phyloP scores from a whole-genome alignment of 208 protist species.

The Crithidia fasciculata region DNA sequence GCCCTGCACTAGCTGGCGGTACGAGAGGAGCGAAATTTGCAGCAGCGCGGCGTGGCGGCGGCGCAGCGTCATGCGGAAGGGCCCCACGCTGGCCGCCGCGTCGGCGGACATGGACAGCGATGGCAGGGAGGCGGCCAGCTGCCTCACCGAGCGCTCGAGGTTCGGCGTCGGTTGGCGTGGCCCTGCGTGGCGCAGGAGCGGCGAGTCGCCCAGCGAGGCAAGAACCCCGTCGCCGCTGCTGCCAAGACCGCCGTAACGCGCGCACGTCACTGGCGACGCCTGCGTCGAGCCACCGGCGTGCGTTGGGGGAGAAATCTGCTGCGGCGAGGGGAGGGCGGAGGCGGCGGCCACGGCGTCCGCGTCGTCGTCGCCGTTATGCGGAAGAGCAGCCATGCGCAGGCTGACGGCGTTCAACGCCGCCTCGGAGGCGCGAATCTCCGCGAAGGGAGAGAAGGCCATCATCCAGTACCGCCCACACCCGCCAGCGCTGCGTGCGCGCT shows the following conservation, averaged over 20 bases:
- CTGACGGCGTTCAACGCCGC: constrained; percentile 12
- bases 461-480: constrained; percentile 20
- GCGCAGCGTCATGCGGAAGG: constrained; percentile 1
- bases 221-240: too few species aligned
- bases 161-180: neutral
- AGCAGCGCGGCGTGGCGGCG: constrained; percentile 23
- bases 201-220: neutral
- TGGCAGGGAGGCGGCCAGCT: neutral
- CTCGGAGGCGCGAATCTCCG: constrained; percentile 18
- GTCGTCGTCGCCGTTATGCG: neutral
- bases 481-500: constrained; percentile 4
- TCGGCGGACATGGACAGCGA: neutral
- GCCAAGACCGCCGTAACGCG: too few species aligned
- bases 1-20: constrained; percentile 10
- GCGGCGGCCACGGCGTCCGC: neutral
- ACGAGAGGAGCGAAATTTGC: neutral
- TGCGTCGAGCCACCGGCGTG: neutral
- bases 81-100: neutral
- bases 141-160: neutral
- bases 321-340: neutral
- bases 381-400: neutral
- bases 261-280: neutral
- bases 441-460: constrained; percentile 11
- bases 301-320: neutral
- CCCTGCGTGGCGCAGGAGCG: neutral